A percentile compares a stretch with the other conserved stretches of the same genome.
Conservation (phyloP, 345 rosid genomes). For the Populus tremula region DNA sequence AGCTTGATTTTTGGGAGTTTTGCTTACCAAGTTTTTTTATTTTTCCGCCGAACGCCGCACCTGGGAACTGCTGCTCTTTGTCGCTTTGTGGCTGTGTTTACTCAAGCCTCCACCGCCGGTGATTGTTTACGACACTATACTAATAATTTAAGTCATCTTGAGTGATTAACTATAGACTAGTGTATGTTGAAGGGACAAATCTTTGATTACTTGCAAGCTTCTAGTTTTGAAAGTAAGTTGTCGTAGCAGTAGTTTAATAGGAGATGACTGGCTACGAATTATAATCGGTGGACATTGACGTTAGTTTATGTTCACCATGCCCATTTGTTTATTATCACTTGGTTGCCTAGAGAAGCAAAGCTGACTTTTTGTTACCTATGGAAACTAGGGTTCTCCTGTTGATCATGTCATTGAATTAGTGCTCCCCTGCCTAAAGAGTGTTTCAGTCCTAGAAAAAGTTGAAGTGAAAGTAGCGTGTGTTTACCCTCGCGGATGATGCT, state of each 20-base stretch:
- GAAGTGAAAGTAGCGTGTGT: neutral
- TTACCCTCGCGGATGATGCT: neutral
- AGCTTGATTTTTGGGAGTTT: constrained; percentile 11
- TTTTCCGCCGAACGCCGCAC: constrained; percentile 81
- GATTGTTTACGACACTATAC: constrained; percentile 22
- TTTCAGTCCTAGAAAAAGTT: neutral
- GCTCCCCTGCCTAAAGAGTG: neutral
- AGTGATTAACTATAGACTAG: neutral
- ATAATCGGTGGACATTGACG: neutral
- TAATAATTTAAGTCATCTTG: neutral
- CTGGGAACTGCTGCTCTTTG: constrained; percentile 58
- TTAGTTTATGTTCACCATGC: neutral
- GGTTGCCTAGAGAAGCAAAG: neutral
- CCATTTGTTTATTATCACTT: neutral
- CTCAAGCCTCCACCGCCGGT: constrained; percentile 26
- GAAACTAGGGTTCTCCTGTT: neutral
- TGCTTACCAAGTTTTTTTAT: neutral
- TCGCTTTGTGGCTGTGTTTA: constrained; percentile 36
- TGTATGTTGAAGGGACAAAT: neutral
- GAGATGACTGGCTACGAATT: neutral
- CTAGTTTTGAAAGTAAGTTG: neutral
- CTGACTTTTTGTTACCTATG: neutral
- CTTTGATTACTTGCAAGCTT: neutral
- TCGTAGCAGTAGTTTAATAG: neutral
- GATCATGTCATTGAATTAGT: neutral